Conservation (phyloP, 305 asterid genomes). For the Rubia peregrina region DNA sequence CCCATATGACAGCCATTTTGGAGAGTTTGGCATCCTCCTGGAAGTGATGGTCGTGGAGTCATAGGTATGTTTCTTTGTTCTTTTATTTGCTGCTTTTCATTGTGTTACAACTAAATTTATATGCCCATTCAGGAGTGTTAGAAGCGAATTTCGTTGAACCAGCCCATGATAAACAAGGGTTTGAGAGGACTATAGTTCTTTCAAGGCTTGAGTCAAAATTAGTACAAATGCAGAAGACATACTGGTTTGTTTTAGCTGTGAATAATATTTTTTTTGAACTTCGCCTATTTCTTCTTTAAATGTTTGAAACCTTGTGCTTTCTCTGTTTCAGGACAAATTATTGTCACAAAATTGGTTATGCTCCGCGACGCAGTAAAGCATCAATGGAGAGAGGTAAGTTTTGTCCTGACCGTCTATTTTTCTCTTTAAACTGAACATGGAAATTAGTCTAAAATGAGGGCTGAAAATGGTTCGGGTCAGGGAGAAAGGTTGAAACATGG, state of each 20-base stretch:
- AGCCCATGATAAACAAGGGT: slow-evolving; percentile 97
- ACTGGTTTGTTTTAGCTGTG: slow-evolving; percentile 52
- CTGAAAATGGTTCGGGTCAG: background rate
- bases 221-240: slow-evolving; percentile 69
- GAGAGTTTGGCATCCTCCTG: slow-evolving; percentile 98
- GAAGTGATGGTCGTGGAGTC: slow-evolving; percentile 99
- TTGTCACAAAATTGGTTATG: slow-evolving; percentile 92
- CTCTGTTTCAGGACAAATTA: slow-evolving; percentile 48
- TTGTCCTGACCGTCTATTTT: background rate
- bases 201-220: slow-evolving; percentile 73
- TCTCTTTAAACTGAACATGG: background rate
- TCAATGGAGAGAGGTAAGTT: slow-evolving; percentile 39
- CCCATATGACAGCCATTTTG: slow-evolving; percentile 76
- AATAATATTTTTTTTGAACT: slow-evolving; percentile 5
- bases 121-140: slow-evolving; percentile 52
- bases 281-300: slow-evolving; percentile 7
- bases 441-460: background rate
- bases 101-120: slow-evolving; percentile 22
- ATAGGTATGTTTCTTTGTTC: slow-evolving; percentile 48
- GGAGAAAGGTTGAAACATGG: background rate
- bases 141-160: slow-evolving; percentile 99
- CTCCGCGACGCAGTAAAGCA: slow-evolving; percentile 50
- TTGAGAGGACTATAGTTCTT: slow-evolving; percentile 92
- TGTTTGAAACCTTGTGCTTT: slow-evolving; percentile 16
- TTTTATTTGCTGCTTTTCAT: slow-evolving; percentile 12